Evolutionary conservation across 805 yeast genomes (phyloP).

Genomic region (Saturnispora sanitii): DNA sequence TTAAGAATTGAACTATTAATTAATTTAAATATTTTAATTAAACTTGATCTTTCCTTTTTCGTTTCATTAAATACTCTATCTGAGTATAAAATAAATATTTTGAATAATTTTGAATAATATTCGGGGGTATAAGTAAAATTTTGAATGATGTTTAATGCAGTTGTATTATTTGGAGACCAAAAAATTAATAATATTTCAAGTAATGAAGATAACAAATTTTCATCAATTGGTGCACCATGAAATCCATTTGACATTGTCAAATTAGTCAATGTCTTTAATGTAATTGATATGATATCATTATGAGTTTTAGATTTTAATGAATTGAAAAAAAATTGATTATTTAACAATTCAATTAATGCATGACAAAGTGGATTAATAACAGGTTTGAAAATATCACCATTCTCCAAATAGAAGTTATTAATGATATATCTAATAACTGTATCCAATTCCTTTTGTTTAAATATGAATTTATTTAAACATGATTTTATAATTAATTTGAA

Average conservation of each 20-base stretch:
- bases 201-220: slow-evolving; percentile 17
- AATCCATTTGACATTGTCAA: too few species aligned
- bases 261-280: slow-evolving; percentile 14
- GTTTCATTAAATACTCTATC: slow-evolving; percentile 12
- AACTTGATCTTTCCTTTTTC: slow-evolving; percentile 20
- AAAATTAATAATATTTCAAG: slow-evolving; percentile 14
- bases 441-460: slow-evolving; percentile 23
- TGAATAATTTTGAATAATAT: slow-evolving; percentile 13
- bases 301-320: slow-evolving; percentile 17
- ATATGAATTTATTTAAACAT: slow-evolving; percentile 10
- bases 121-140: slow-evolving; percentile 4
- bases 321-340: slow-evolving; percentile 19
- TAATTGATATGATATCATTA: slow-evolving; percentile 11
- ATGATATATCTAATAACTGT: slow-evolving; percentile 16
- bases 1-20: slow-evolving; percentile 36
- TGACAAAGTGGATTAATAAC: slow-evolving; percentile 24
- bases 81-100: slow-evolving; percentile 13
- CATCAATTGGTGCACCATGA: slow-evolving; percentile 12
- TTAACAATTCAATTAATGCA: slow-evolving; percentile 21
- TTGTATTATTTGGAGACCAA: slow-evolving; percentile 16
- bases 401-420: slow-evolving; percentile 11
- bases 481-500: slow-evolving; percentile 14
- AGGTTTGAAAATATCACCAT: slow-evolving; percentile 19
- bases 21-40: slow-evolving; percentile 30
- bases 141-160: slow-evolving; percentile 2